These are phyloP conservation scores for Kurtzmaniella fragi DNA, from an alignment of 805 yeast genomes.

Conservation along the genomic window DNA sequence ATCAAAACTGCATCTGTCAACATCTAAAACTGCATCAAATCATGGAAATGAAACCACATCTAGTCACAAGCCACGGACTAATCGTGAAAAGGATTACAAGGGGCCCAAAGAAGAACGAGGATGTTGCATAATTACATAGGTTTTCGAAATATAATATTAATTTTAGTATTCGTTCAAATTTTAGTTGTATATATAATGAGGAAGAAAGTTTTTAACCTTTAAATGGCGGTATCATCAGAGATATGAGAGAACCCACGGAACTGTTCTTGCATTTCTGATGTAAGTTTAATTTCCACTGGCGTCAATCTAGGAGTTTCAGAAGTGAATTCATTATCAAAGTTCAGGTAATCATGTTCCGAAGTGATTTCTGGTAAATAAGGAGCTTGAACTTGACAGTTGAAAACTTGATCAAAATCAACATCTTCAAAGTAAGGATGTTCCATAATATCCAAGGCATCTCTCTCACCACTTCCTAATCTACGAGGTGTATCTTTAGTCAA, in stretches of 20 bases:
- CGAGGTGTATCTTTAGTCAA: slow-evolving; percentile 81
- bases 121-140: background rate
- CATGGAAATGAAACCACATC: too few relatives aligned
- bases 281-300: slow-evolving; percentile 84
- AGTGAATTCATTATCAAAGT: slow-evolving; percentile 93
- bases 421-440: slow-evolving; percentile 90
- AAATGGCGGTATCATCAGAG: slow-evolving; percentile 50
- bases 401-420: slow-evolving; percentile 83
- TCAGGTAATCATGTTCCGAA: slow-evolving; percentile 85
- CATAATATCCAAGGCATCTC: slow-evolving; percentile 92
- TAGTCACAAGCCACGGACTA: background rate
- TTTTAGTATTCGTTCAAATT: background rate
- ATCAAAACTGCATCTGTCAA: too few relatives aligned
- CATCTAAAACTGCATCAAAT: background rate
- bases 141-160: background rate
- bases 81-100: background rate
- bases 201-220: slow-evolving; percentile 1
- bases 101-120: background rate
- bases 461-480: slow-evolving; percentile 82
- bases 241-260: slow-evolving; percentile 95
- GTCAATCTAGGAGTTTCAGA: slow-evolving; percentile 92
- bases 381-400: slow-evolving; percentile 66
- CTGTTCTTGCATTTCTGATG: slow-evolving; percentile 88
- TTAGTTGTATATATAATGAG: too few relatives aligned
- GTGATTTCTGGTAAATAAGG: slow-evolving; percentile 87